Evolutionary conservation across 768 basidiomycete species (phyloP).

Genomic region (Lactarius hatsudake): DNA sequence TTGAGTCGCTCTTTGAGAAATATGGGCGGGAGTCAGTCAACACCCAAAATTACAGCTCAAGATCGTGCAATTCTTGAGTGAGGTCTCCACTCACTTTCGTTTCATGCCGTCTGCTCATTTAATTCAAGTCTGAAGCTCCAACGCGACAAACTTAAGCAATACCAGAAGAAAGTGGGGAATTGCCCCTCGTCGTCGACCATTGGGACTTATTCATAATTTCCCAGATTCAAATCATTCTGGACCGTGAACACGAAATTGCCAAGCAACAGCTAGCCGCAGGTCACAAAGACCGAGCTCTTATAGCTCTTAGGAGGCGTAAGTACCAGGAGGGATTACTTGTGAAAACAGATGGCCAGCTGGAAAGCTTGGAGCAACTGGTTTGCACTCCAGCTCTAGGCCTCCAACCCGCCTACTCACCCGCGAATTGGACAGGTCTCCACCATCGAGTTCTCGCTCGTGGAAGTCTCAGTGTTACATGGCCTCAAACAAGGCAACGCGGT

Average conservation of each 20-base stretch:
- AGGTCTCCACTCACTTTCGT: slow-evolving; percentile 34
- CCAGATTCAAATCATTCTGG: slow-evolving; percentile 83
- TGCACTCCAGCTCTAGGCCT: slow-evolving; percentile 30
- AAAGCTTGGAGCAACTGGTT: slow-evolving; percentile 86
- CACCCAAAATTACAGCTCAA: slow-evolving; percentile 87
- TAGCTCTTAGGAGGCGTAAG: slow-evolving; percentile 86
- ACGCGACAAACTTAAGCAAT: slow-evolving; percentile 92
- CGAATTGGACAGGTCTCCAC: slow-evolving; percentile 69
- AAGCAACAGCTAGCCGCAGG: slow-evolving; percentile 76
- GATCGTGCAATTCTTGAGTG: slow-evolving; percentile 96
- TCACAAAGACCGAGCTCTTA: slow-evolving; percentile 82
- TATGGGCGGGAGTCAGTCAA: slow-evolving; percentile 73
- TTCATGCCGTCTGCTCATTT: slow-evolving; percentile 25
- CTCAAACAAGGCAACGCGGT: slow-evolving; percentile 92
- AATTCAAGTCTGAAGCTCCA: slow-evolving; percentile 83
- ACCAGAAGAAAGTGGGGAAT: slow-evolving; percentile 80
- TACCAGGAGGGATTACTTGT: slow-evolving; percentile 86
- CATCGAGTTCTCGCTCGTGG: slow-evolving; percentile 94
- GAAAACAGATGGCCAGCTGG: slow-evolving; percentile 89
- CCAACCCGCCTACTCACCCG: neutral
- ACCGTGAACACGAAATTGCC: slow-evolving; percentile 88
- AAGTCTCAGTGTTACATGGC: slow-evolving; percentile 89
- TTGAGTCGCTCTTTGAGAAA: neutral
- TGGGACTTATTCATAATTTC: slow-evolving; percentile 1
- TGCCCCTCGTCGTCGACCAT: neutral